Evolutionary conservation across 2,329 filamentous ascomycete genomes (phyloP).

Genomic region (Pseudodiploospora longispora): DNA sequence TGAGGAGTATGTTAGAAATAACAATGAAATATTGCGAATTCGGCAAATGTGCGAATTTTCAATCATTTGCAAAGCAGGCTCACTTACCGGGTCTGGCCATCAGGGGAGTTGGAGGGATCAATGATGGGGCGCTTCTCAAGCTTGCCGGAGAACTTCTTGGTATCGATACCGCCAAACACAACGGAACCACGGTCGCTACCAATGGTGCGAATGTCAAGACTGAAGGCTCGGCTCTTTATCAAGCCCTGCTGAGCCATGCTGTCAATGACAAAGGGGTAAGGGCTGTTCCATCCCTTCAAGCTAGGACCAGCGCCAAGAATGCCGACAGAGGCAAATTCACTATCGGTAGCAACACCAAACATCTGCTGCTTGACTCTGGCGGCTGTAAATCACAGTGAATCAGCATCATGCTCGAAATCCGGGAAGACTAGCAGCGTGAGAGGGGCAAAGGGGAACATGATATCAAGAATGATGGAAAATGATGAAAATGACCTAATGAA

Average conservation of each 20-base stretch:
- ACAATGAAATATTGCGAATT: no score
- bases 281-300: constrained; percentile 23
- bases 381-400: constrained; percentile 10
- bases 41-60: no score
- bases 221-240: constrained; percentile 29
- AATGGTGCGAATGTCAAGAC: constrained; percentile 25
- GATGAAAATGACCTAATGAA: background rate
- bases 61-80: background rate
- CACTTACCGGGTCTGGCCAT: constrained; percentile 19
- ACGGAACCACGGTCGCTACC: constrained; percentile 23
- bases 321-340: constrained; percentile 19
- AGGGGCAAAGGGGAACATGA: background rate
- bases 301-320: constrained; percentile 28
- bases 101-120: constrained; percentile 27
- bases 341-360: constrained; percentile 28
- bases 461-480: background rate
- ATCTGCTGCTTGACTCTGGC: constrained; percentile 25
- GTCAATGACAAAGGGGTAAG: constrained; percentile 28
- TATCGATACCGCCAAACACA: constrained; percentile 51
- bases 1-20: no score
- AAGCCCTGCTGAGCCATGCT: constrained; percentile 24
- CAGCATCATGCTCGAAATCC: background rate
- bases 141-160: constrained; percentile 43
- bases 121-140: constrained; percentile 51
- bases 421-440: background rate